Base-by-base conservation (phyloP, 805 yeast species). In the Sugiyamaella floridensis region DNA sequence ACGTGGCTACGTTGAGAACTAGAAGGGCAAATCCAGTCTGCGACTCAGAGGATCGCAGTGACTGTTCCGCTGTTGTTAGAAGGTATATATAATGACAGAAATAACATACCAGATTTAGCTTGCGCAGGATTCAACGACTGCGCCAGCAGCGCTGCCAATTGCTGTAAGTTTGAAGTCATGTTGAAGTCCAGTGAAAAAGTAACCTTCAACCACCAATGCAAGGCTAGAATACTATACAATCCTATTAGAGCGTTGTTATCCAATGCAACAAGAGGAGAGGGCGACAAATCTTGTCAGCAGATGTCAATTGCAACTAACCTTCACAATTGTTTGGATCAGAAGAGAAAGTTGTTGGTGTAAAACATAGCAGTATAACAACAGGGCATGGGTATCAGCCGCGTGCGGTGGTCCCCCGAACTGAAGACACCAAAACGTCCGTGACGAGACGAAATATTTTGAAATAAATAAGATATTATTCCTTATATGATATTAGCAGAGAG, bases 1-100 rank as follows among this genome's bases (percentile, higher is more conserved):
- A 76, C 4, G 95, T 89, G 34, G 89, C 86, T 15, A 90, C 79
- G 63, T 86, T 89, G 51, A 93, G 70, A 40, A 93, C 70, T 29
- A 82, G 78, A 46, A 88, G 71, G 8, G 95, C 76, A 67, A 93
- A 93, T 3, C 95, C 96, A 37, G 80, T 80, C 49, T 75, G 75
- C 1, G 67, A 55, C 64, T 93, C 98, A 48, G 83, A 68, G 10
- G 77, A 64, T 50, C 80, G 78, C 60, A 93, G 73, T 51, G 78
- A 73, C 15, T 73, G 73, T 64, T 89, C 97, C 0, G 74, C 75
- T 53, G 20, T 16, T 44, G 50, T 46, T 46, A 49, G 49, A 2
- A 10, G 41, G 16, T 10, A 28, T 10, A 28, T 10, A 37, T 8
- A 41, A n/a, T 19, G 29, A n/a, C 16, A 15, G 12, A 43, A n/a